These are phyloP conservation scores for Domatiomyces globalis DNA, from an alignment of 2,329 filamentous ascomycete genomes.

Conservation along the genomic window DNA sequence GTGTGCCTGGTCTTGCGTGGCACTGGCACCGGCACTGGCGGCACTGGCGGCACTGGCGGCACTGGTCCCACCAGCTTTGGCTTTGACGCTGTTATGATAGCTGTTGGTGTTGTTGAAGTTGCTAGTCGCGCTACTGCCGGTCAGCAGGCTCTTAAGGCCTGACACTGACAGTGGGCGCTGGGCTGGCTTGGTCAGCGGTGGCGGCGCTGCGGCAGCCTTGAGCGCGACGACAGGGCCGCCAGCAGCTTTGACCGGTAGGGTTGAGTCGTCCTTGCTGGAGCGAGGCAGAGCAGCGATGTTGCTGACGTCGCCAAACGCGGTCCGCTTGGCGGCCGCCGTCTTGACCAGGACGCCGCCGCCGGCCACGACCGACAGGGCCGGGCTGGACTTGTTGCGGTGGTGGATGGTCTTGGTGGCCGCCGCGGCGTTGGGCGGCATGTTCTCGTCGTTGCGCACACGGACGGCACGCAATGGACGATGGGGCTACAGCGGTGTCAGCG, in stretches of 20 bases:
- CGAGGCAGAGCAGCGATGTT: constrained; percentile 40
- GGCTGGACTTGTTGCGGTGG: constrained; percentile 68
- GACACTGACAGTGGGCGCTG: constrained; percentile 40
- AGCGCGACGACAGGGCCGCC: constrained; percentile 22
- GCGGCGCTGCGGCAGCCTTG: constrained; percentile 29
- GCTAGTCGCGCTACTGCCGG: constrained; percentile 16
- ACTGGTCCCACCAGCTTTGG: constrained; percentile 6
- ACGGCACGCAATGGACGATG: constrained; percentile 49
- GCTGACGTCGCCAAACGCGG: constrained; percentile 70
- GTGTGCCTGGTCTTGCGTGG: constrained; percentile 12
- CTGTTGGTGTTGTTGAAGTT: not conserved
- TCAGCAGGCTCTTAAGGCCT: constrained; percentile 26
- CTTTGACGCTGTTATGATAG: constrained; percentile 17
- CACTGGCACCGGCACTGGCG: not conserved
- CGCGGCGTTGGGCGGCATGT: constrained; percentile 38
- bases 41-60: not conserved
- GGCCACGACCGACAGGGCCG: constrained; percentile 42
- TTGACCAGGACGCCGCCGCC: constrained; percentile 36
- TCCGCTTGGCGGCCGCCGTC: constrained; percentile 57
- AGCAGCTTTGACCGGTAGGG: constrained; percentile 34
- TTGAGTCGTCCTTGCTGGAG: constrained; percentile 42
- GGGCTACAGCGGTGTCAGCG: constrained; percentile 39
- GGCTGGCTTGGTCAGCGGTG: constrained; percentile 40
- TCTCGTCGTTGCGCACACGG: constrained; percentile 56
- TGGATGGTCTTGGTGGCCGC: constrained; percentile 49